These are phyloP conservation scores for Blastocladiella emersonii DNA, from an alignment of 371 early-diverging fungal species.

Conservation along the genomic window DNA sequence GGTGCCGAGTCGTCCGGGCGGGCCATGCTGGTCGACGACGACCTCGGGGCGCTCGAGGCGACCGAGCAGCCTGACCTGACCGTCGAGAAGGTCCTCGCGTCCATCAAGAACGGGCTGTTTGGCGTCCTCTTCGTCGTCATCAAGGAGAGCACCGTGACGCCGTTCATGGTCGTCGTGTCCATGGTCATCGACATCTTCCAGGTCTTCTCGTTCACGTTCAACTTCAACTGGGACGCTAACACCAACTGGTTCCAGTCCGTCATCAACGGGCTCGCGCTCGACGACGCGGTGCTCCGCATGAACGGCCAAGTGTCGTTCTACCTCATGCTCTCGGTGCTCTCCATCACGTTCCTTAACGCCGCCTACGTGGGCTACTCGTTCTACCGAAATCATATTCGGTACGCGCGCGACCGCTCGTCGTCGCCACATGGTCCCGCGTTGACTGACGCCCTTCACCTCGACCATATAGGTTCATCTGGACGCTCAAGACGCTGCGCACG, in stretches of 20 bases:
- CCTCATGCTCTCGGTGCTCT: constrained; percentile 10
- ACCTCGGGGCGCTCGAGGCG: not conserved
- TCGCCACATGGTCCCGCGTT: too few relatives aligned
- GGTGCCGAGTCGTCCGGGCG: too few relatives aligned
- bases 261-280: not conserved
- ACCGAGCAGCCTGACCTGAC: not conserved
- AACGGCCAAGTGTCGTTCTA: constrained; percentile 6
- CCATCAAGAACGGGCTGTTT: constrained; percentile 12
- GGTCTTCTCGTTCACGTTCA: constrained; percentile 13
- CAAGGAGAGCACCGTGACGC: constrained; percentile 7
- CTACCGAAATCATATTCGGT: constrained; percentile 17
- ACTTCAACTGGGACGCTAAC: not conserved
- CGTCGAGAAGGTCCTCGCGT: not conserved
- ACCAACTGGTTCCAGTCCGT: not conserved
- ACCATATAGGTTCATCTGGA: constrained; percentile 19
- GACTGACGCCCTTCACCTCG: not conserved
- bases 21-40: too few relatives aligned
- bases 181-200: constrained; percentile 20
- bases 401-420: not conserved
- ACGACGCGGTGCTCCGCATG: not conserved
- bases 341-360: constrained; percentile 13
- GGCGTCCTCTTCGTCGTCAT: constrained; percentile 16
- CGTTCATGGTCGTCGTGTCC: constrained; percentile 8
- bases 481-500: constrained; percentile 19
- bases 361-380: constrained; percentile 23